phyloP scores from a whole-genome alignment of 2,329 filamentous ascomycete species.

The Harringtonia aguacate region DNA sequence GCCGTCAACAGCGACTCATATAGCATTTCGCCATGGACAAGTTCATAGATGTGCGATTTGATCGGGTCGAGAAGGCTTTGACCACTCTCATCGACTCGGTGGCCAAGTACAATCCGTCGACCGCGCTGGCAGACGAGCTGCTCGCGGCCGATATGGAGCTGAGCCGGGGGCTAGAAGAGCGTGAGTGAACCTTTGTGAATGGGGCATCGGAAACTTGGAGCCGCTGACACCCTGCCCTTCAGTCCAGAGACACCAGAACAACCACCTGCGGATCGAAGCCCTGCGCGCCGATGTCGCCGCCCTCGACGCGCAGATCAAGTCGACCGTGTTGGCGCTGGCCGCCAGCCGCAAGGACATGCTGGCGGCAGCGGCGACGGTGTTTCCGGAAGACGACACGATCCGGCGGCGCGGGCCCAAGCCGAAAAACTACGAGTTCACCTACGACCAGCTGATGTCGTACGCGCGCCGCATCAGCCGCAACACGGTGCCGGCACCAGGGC shows the following conservation, averaged over 20 bases:
- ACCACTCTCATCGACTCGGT: conserved; percentile 67
- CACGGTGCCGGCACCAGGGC: conserved; percentile 57
- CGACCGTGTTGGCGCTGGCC: conserved; percentile 59
- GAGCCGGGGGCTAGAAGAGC: conserved; percentile 51
- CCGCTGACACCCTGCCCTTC: neutral
- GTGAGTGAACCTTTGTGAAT: conserved; percentile 27
- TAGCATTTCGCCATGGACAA: conserved; percentile 41
- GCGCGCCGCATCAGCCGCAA: conserved; percentile 72
- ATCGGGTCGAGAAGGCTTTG: conserved; percentile 56
- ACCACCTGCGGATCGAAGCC: conserved; percentile 53
- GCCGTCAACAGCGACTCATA: neutral
- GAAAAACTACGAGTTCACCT: conserved; percentile 45
- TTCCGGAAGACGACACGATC: conserved; percentile 28
- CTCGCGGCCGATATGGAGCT: conserved; percentile 60
- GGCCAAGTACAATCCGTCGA: conserved; percentile 69
- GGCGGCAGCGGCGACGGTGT: conserved; percentile 46
- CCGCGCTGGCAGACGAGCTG: conserved; percentile 56
- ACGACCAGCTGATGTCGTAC: conserved; percentile 65
- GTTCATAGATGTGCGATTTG: conserved; percentile 50
- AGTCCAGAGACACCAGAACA: conserved; percentile 68
- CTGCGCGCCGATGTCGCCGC: conserved; percentile 55
- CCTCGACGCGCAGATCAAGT: conserved; percentile 63
- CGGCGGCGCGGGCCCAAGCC: conserved; percentile 14
- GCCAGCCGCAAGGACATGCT: conserved; percentile 64
- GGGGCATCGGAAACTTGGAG: neutral